Evolutionary conservation across 2,329 filamentous ascomycete genomes (phyloP).

Genomic region (Aaosphaeria arxii): DNA sequence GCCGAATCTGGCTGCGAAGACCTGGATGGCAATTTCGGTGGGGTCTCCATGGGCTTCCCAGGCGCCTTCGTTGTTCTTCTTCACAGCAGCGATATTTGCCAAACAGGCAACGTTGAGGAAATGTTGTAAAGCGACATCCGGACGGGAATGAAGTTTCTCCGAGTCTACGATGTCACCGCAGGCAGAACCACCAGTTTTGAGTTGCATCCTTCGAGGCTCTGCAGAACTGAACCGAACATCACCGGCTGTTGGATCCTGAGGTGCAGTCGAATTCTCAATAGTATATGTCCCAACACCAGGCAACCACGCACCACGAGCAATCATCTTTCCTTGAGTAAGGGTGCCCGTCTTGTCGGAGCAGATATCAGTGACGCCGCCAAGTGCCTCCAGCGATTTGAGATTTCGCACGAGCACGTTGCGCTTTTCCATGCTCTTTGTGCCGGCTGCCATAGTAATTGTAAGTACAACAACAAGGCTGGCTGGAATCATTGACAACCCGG

Average conservation of each 20-base stretch:
- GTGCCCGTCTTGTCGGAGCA: slow-evolving; percentile 34
- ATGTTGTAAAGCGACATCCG: slow-evolving; percentile 17
- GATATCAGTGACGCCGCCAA: slow-evolving; percentile 35
- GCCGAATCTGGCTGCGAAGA: slow-evolving; percentile 68
- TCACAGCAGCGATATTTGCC: slow-evolving; percentile 52
- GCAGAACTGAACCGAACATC: slow-evolving; percentile 26
- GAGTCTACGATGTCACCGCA: neutral
- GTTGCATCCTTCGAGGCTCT: slow-evolving; percentile 4
- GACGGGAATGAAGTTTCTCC: slow-evolving; percentile 7
- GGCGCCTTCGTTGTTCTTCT: slow-evolving; percentile 38
- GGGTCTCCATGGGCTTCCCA: slow-evolving; percentile 36
- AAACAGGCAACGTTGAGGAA: slow-evolving; percentile 27
- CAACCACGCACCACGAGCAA: slow-evolving; percentile 34
- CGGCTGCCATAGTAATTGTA: slow-evolving; percentile 38
- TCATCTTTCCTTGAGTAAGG: slow-evolving; percentile 34
- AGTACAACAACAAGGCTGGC: slow-evolving; percentile 33
- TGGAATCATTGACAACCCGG: slow-evolving; percentile 36
- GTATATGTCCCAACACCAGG: slow-evolving; percentile 31
- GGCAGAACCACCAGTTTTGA: neutral
- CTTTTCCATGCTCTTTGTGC: slow-evolving; percentile 34
- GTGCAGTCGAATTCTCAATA: slow-evolving; percentile 25
- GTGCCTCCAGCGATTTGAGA: slow-evolving; percentile 33
- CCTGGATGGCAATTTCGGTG: slow-evolving; percentile 71
- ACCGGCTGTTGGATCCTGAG: slow-evolving; percentile 30
- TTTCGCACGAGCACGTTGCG: slow-evolving; percentile 36